Evolutionary conservation across 2,329 filamentous ascomycete genomes (phyloP), one percentile per base, ranked within the genome.

Genomic region (Cercospora sojina): DNA sequence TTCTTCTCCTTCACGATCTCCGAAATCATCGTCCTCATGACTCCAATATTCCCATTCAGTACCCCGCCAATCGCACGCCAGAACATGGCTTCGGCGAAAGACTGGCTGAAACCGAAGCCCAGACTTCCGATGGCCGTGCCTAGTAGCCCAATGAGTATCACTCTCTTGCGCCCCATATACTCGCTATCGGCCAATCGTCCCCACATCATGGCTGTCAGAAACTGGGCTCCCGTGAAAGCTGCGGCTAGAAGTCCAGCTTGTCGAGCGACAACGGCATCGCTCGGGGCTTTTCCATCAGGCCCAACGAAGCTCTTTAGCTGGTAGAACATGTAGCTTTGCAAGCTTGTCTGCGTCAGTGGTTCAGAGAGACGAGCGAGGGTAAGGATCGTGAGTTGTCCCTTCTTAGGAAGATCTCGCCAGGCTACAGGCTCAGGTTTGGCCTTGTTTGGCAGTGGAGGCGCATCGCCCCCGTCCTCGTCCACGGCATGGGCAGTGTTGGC

Each of bases 291-390:
- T 29, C 66, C 69, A 38, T 69, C 58, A 12, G 71, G 61, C 1
- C 53, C 32, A 6, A 70, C 67, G 72, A 96, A 94, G 66, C 89
- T 94, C 72, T 87, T 88, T n/a, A 97, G 85, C 77, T 95, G 91
- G 78, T 94, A 96, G 79, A 92, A 96, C 83, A 96, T 88, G 78
- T 96, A 96, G 1, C 90, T 86, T 78, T 90, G 86, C 8, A 93
- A 78, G 12, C 88, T 91, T 0, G 91, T 93, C 75, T 95, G 91
- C 0, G 91, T 90, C 38, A 96, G 81, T 3, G 92, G 92, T 76
- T 96, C 93, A 10, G 90, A 92, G 23, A 96, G 81, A 29, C 93
- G 87, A 8, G 92, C 90, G 53, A 96, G 80, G 0, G 90, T 92
- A 59, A 96, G 83, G 65, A 96, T 88, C 31, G 89, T 80, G 20